A percentile compares a stretch with the other conserved stretches of the same genome.
These are phyloP conservation scores for Theileria parva DNA, from an alignment of 169 alveolate genomes.

Conservation along the genomic window DNA sequence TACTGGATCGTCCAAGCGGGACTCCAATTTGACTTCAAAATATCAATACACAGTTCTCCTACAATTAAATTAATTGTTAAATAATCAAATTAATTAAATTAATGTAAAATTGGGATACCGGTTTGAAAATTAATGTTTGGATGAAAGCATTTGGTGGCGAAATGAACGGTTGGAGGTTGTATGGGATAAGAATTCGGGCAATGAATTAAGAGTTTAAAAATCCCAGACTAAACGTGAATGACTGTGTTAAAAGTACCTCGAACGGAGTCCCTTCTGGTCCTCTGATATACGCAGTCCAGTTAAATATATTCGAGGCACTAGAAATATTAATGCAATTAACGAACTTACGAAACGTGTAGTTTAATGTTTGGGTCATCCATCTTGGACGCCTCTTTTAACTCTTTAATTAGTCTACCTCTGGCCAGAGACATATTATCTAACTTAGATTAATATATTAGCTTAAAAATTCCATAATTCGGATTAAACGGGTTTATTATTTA, in stretches of 20 bases:
- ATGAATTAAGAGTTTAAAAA: slow-evolving; percentile 83
- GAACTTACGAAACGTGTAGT: slow-evolving; percentile 57
- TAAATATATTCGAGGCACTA: slow-evolving; percentile 31
- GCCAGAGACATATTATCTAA: slow-evolving; percentile 49
- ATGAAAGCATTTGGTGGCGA: slow-evolving; percentile 92
- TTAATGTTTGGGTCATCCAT: slow-evolving; percentile 73
- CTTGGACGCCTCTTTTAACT: slow-evolving; percentile 71
- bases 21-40: slow-evolving; percentile 92
- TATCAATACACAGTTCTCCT: slow-evolving; percentile 93
- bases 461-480: not conserved
- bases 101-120: slow-evolving; percentile 66
- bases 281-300: slow-evolving; percentile 87
- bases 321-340: not conserved
- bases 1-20: slow-evolving; percentile 95
- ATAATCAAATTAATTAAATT: not conserved
- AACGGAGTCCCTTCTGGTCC: slow-evolving; percentile 93
- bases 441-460: not conserved
- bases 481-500: not conserved
- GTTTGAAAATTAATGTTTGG: slow-evolving; percentile 94
- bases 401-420: slow-evolving; percentile 74
- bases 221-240: slow-evolving; percentile 65
- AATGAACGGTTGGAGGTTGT: slow-evolving; percentile 90
- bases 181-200: slow-evolving; percentile 92
- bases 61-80: slow-evolving; percentile 5
- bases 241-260: slow-evolving; percentile 72